Percentiles rank a stretch among this genome's conserved stretches.
Conservation (phyloP, 169 alveolate species). For the Amoebophrya sp. region DNA sequence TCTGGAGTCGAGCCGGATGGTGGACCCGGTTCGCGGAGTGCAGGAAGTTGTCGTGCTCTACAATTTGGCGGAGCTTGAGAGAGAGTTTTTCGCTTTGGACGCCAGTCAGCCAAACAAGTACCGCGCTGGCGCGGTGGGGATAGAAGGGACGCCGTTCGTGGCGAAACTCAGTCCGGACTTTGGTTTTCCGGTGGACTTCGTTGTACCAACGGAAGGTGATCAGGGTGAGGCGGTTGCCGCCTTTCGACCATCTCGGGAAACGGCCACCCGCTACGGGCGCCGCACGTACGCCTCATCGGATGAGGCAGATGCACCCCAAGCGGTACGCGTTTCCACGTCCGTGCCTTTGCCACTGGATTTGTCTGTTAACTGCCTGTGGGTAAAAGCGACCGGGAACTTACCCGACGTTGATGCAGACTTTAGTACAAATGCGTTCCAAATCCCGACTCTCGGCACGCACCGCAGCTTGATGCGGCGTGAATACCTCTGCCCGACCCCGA, state of each 20-base stretch:
- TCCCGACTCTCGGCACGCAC: neutral
- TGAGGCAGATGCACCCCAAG: neutral
- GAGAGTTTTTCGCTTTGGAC: neutral
- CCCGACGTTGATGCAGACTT: neutral
- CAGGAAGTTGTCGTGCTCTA: conserved; percentile 1
- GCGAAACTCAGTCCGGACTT: neutral
- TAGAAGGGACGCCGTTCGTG: neutral
- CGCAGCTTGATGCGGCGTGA: neutral
- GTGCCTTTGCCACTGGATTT: neutral
- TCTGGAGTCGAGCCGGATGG: neutral
- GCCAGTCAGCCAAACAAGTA: neutral
- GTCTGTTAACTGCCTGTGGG: neutral
- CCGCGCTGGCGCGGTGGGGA: neutral
- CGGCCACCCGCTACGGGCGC: neutral
- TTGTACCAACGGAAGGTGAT: neutral
- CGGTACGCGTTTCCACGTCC: neutral
- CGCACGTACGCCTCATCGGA: neutral
- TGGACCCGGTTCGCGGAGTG: neutral
- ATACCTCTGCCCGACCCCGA: neutral
- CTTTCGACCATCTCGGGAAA: neutral
- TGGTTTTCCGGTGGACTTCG: neutral
- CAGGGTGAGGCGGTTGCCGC: neutral
- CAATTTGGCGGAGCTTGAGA: neutral
- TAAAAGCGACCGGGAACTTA: neutral
- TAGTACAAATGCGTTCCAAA: neutral